Evolutionary conservation across 768 basidiomycete species (phyloP).

Genomic region (Tylopilus felleus): DNA sequence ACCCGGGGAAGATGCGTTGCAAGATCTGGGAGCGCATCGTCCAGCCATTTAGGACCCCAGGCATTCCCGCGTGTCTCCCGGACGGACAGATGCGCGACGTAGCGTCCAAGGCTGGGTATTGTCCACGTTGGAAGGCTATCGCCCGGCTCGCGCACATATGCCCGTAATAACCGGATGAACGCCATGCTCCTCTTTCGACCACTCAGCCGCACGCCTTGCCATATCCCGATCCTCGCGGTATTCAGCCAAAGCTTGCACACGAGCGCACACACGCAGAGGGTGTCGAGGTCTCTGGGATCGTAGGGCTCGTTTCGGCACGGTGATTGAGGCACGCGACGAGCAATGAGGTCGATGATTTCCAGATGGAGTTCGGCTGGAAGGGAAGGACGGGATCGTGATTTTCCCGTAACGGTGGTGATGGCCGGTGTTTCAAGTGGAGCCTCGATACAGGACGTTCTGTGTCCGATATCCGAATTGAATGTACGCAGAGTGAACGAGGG

Average conservation of each 20-base stretch:
- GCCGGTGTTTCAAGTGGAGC: neutral
- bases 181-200: conserved; percentile 18
- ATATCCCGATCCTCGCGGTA: conserved; percentile 23
- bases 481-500: conserved; percentile 4
- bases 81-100: conserved; percentile 33
- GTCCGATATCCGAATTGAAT: neutral
- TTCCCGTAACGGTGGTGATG: neutral
- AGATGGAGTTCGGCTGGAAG: conserved; percentile 32
- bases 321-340: conserved; percentile 11
- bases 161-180: conserved; percentile 16
- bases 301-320: conserved; percentile 10
- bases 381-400: conserved; percentile 12
- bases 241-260: conserved; percentile 32
- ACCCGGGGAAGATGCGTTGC: conserved; percentile 18
- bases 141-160: conserved; percentile 11
- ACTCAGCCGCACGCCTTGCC: conserved; percentile 22
- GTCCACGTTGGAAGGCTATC: conserved; percentile 32
- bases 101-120: conserved; percentile 58
- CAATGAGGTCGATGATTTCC: conserved; percentile 27
- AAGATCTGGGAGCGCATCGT: conserved; percentile 28
- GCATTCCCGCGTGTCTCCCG: conserved; percentile 30
- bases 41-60: conserved; percentile 34
- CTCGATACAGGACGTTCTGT: neutral
- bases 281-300: conserved; percentile 16
- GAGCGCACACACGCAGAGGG: conserved; percentile 26